Base-by-base conservation (phyloP, 345 rosid species). In the Pugionium cornutum region DNA sequence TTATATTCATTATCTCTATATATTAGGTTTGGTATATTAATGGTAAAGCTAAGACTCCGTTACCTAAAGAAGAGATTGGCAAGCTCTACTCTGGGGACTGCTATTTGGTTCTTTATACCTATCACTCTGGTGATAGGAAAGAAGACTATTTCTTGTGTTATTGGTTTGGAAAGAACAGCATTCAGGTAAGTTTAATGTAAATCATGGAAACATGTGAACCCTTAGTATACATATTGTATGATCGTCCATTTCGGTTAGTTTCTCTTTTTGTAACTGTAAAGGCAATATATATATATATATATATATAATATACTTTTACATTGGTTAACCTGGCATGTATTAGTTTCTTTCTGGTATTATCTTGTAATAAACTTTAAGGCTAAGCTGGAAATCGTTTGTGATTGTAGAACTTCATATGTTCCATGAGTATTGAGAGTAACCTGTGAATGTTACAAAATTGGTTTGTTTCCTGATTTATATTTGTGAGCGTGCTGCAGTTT, bases 31-130 rank as follows among this genome's bases (percentile, higher is more conserved):
- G 99, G 99, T 67, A 85, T 70, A 75, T 95, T 57, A 64, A 89
- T 76, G 98, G 89, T 33, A 84, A 78, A 47, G 94, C 86, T 47
- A 95, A 89, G 88, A 84, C 86, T 62, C 83, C 83, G 2, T 68
- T 95, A 78, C 76, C 90, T 37, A 86, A 79, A 72, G 98, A 91
- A 78, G 94, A 95, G 57, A 68, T 89, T 58, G 98, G 99, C 60
- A 91, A 95, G 82, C 80, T 95, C 76, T 91, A 86, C 40, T 77
- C 95, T 58, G 98, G 99, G 66, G 98, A 95, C 76, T 91, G 99
- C 86, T 95, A 91, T 72, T 78, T 95, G 65, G 77, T 86, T 36
- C 96, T 95, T 59, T 91, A 91, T 68, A 83, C 94, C 72, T 91
- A 85, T 74, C 99, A 87, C 77, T 78, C 95, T 1, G 95, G 92